A percentile compares a stretch with the other conserved stretches of the same genome.
phyloP scores from a whole-genome alignment of 164 flowering plant species.

The Magnolia kwangsiensis region DNA sequence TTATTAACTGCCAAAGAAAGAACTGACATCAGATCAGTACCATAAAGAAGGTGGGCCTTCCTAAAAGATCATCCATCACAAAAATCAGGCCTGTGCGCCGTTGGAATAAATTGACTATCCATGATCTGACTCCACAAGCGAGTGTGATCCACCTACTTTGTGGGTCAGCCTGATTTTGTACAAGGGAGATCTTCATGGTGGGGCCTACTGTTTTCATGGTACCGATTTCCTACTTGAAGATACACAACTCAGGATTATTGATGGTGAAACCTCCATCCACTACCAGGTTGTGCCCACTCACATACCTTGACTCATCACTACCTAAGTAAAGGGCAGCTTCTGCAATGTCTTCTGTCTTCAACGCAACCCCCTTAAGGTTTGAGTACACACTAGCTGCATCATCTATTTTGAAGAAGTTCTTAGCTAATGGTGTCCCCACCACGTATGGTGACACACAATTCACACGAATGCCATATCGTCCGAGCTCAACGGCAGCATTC shows the following conservation, averaged over 20 bases:
- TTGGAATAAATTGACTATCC: too few species aligned
- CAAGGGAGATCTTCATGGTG: too few species aligned
- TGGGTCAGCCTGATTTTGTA: too few species aligned
- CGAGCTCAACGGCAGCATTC: constrained; percentile 11
- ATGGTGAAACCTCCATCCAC: neutral
- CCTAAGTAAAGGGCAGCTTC: neutral
- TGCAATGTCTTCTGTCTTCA: neutral
- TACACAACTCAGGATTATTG: neutral
- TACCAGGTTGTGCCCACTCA: constrained; percentile 2
- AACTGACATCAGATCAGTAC: too few species aligned
- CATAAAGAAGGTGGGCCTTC: too few species aligned
- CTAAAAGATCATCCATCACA: too few species aligned
- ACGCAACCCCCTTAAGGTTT: neutral
- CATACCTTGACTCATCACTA: neutral
- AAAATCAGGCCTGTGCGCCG: too few species aligned
- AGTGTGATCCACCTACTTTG: too few species aligned
- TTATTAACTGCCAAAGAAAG: too few species aligned
- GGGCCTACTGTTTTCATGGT: too few species aligned
- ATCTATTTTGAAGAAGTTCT: neutral
- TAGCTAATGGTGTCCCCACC: neutral
- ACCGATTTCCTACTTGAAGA: neutral
- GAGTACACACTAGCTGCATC: neutral
- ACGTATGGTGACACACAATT: neutral
- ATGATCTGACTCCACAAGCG: too few species aligned
- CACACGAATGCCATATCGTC: constrained; percentile 14